Percentiles rank a stretch among this genome's conserved stretches.
Evolutionary conservation across 169 alveolate species (phyloP).

Genomic region (Theileria sp.): DNA sequence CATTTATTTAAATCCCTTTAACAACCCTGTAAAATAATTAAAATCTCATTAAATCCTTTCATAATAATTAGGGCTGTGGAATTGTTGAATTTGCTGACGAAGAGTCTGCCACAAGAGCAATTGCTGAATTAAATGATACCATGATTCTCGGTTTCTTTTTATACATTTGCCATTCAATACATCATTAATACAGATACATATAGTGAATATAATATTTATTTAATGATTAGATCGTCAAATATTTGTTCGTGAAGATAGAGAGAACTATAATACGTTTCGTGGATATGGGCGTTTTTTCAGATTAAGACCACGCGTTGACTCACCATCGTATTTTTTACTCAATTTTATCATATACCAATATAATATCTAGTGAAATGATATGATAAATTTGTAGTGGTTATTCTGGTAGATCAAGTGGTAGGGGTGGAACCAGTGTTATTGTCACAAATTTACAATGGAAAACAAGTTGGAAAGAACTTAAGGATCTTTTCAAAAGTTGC

Average conservation of each 20-base stretch:
- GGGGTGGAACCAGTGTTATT: constrained; percentile 47
- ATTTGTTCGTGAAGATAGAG: constrained; percentile 84
- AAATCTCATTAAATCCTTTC: neutral
- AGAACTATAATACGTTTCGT: constrained; percentile 53
- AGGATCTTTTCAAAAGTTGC: constrained; percentile 73
- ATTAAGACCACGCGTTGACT: neutral
- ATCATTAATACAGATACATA: neutral
- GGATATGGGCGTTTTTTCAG: constrained; percentile 3
- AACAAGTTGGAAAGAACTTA: constrained; percentile 73
- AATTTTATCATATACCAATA: neutral
- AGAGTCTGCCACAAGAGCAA: constrained; percentile 81
- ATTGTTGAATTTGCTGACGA: constrained; percentile 79
- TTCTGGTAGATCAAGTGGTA: constrained; percentile 13
- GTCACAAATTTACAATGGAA: constrained; percentile 70
- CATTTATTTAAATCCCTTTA: neutral
- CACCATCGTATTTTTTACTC: neutral
- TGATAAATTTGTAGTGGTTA: neutral
- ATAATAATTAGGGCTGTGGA: constrained; percentile 77
- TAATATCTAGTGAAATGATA: neutral
- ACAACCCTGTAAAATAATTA: neutral
- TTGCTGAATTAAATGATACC: constrained; percentile 76
- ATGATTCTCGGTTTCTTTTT: constrained; percentile 46
- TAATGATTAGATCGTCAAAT: constrained; percentile 75
- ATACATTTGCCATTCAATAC: neutral
- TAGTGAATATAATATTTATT: neutral